A percentile compares a stretch with the other conserved stretches of the same genome.
Conservation (phyloP, 148 eudicot species). For the Talinum fruticosum region DNA sequence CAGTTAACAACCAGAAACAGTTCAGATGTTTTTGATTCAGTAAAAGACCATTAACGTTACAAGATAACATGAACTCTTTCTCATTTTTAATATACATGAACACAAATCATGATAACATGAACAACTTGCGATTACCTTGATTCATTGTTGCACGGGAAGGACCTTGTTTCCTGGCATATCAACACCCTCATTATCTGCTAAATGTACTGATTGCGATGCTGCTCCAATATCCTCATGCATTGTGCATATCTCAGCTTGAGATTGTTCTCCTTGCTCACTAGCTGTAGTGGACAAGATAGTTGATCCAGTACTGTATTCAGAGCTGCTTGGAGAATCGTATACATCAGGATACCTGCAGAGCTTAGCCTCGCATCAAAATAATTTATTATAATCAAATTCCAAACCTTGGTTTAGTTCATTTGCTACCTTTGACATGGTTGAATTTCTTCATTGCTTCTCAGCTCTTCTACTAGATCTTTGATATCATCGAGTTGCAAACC, state of each 20-base stretch:
- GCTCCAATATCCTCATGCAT: constrained; percentile 39
- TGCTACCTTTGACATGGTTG: constrained; percentile 63
- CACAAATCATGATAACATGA: too few species aligned
- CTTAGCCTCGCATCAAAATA: constrained; percentile 15
- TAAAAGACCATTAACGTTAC: background rate
- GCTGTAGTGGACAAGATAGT: constrained; percentile 40
- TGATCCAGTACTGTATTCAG: constrained; percentile 82
- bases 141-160: constrained; percentile 33
- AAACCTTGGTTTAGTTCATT: background rate
- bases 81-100: background rate
- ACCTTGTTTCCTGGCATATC: constrained; percentile 32
- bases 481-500: constrained; percentile 58
- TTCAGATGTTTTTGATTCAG: constrained; percentile 17
- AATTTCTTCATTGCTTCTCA: constrained; percentile 45
- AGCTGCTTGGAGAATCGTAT: constrained; percentile 69
- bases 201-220: constrained; percentile 34
- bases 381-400: background rate
- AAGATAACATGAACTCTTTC: background rate
- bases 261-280: constrained; percentile 48
- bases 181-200: constrained; percentile 32
- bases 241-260: constrained; percentile 45
- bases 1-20: constrained; percentile 30
- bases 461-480: constrained; percentile 58
- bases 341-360: constrained; percentile 59
- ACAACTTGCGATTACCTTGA: constrained; percentile 34